Conservation (phyloP, 73 alveolate genomes). For the Tetrahymena thermophila region DNA sequence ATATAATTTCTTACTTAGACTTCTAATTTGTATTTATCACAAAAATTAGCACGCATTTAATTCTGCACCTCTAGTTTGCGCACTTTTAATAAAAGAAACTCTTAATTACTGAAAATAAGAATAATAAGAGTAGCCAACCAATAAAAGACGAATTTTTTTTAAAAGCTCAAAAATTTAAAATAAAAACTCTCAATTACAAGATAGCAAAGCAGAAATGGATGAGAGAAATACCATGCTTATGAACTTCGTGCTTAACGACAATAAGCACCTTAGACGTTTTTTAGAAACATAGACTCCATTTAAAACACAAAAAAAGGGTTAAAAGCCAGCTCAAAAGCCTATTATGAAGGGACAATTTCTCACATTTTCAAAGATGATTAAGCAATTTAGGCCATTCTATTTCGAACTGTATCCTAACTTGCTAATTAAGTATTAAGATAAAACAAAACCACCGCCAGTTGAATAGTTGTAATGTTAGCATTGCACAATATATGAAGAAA, state of each 20-base stretch:
- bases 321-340: background rate
- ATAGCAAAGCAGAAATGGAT: background rate
- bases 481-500: background rate
- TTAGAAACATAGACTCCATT: background rate
- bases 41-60: background rate
- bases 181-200: background rate
- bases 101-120: background rate
- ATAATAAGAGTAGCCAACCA: background rate
- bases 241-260: background rate
- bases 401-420: background rate
- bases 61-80: background rate
- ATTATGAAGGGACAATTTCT: background rate
- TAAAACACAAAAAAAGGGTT: background rate
- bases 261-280: background rate
- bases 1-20: background rate
- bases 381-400: background rate
- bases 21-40: background rate
- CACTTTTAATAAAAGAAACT: background rate
- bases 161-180: background rate
- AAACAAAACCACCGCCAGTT: background rate
- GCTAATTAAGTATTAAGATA: background rate
- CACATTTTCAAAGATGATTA: background rate
- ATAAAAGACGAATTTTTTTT: background rate
- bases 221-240: background rate
- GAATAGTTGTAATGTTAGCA: background rate